Evolutionary conservation across 2,329 filamentous ascomycete species (phyloP).

Genomic region (Talaromyces amestolkiae): DNA sequence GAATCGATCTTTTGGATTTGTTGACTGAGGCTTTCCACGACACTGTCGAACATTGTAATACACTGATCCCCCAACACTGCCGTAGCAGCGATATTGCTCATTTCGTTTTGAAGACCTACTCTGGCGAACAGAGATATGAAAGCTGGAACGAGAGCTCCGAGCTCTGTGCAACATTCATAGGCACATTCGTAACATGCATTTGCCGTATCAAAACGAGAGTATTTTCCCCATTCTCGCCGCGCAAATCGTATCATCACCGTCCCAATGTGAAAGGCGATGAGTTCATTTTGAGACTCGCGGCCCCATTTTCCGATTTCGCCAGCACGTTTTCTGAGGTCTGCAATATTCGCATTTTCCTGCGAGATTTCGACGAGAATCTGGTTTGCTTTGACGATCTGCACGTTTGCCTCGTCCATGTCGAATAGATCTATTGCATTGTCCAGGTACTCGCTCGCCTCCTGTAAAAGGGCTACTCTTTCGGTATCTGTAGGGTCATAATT

Average conservation of each 20-base stretch:
- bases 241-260: slow-evolving; percentile 23
- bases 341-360: slow-evolving; percentile 13
- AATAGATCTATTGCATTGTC: slow-evolving; percentile 20
- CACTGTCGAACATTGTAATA: slow-evolving; percentile 21
- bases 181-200: slow-evolving; percentile 25
- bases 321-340: slow-evolving; percentile 17
- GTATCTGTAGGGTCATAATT: not conserved
- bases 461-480: not conserved
- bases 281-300: slow-evolving; percentile 22
- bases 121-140: slow-evolving; percentile 23
- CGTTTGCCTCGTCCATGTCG: slow-evolving; percentile 23
- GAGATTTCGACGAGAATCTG: slow-evolving; percentile 24
- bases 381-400: slow-evolving; percentile 23
- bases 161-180: slow-evolving; percentile 21
- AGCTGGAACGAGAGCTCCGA: slow-evolving; percentile 21
- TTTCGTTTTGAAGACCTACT: slow-evolving; percentile 21
- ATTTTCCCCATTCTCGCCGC: slow-evolving; percentile 24
- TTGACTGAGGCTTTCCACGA: slow-evolving; percentile 13
- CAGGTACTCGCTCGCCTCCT: slow-evolving; percentile 16
- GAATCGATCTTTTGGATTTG: slow-evolving; percentile 1
- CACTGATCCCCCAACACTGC: slow-evolving; percentile 21
- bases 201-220: slow-evolving; percentile 24
- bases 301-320: slow-evolving; percentile 25
- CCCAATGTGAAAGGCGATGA: slow-evolving; percentile 21
- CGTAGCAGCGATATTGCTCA: slow-evolving; percentile 21